A percentile compares a stretch with the other conserved stretches of the same genome.
These are phyloP conservation scores for Penicillium crystallinum DNA, from an alignment of 495 filamentous ascomycete species.

Conservation along the genomic window DNA sequence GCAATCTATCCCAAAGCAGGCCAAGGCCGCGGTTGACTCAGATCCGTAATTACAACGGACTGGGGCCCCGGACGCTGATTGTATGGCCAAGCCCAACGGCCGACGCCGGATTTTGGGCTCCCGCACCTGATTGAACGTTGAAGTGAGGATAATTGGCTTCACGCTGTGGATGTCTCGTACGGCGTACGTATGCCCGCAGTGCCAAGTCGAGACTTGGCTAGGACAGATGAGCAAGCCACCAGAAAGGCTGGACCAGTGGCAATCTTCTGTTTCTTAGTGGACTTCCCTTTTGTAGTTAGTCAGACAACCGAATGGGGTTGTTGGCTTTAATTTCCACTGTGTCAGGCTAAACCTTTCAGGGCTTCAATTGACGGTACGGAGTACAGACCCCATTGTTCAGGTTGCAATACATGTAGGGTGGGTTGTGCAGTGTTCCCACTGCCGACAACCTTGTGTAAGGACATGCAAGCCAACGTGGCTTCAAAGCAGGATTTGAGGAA, in stretches of 20 bases:
- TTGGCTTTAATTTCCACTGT: neutral
- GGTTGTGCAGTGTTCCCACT: conserved; percentile 1
- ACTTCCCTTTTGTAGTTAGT: neutral
- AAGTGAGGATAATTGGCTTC: neutral
- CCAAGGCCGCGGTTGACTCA: conserved; percentile 19
- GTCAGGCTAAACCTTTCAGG: neutral
- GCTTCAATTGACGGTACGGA: neutral
- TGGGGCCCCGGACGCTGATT: conserved; percentile 8
- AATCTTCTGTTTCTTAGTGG: neutral
- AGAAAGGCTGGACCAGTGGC: conserved; percentile 2
- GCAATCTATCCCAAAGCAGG: conserved; percentile 1
- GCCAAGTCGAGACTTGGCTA: conserved; percentile 8
- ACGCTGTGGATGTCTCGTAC: neutral
- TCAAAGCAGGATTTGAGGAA: neutral
- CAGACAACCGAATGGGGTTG: neutral
- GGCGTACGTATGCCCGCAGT: conserved; percentile 5
- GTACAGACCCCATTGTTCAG: too few species aligned
- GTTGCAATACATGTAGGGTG: neutral
- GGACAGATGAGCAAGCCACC: neutral
- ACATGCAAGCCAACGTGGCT: neutral
- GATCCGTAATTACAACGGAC: conserved; percentile 5
- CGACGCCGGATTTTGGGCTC: conserved; percentile 3
- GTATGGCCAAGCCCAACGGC: conserved; percentile 12
- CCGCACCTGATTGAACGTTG: conserved; percentile 6
- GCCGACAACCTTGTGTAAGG: neutral